Percentiles rank a stretch among this genome's conserved stretches.
phyloP scores from a whole-genome alignment of 441 rosid genomes.

The Erysimum cheiri region DNA sequence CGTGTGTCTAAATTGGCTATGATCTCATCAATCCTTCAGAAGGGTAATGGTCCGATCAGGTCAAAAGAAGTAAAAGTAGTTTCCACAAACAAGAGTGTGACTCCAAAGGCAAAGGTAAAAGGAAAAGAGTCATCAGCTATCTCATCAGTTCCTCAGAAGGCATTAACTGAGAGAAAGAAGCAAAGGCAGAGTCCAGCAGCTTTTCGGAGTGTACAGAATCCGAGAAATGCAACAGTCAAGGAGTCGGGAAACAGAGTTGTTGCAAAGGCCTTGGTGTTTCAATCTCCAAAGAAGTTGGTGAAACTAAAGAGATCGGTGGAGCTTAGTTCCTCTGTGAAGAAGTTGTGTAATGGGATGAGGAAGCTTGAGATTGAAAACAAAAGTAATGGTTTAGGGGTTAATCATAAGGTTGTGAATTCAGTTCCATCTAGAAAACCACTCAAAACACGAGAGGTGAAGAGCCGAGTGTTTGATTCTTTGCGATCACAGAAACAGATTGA shows the following conservation, averaged over 20 bases:
- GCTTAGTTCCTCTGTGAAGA: slow-evolving; percentile 54
- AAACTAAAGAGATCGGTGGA: slow-evolving; percentile 64
- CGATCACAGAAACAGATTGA: slow-evolving; percentile 46
- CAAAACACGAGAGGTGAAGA: slow-evolving; percentile 77
- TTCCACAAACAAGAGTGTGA: slow-evolving; percentile 43
- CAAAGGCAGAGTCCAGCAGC: slow-evolving; percentile 54
- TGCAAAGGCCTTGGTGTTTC: slow-evolving; percentile 78
- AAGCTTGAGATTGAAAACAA: slow-evolving; percentile 64
- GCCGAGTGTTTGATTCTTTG: slow-evolving; percentile 82
- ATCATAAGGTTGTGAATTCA: slow-evolving; percentile 40
- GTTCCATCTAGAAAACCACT: slow-evolving; percentile 53
- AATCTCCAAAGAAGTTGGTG: slow-evolving; percentile 71
- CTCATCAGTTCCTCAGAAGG: slow-evolving; percentile 50
- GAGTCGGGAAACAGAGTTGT: slow-evolving; percentile 51
- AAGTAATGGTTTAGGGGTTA: slow-evolving; percentile 44
- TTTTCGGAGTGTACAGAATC: slow-evolving; percentile 73
- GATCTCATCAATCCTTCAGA: slow-evolving; percentile 75
- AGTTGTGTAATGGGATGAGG: slow-evolving; percentile 62
- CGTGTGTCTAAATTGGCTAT: slow-evolving; percentile 70
- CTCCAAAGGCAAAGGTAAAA: slow-evolving; percentile 53
- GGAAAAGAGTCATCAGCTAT: too few relatives aligned
- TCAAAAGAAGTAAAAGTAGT: slow-evolving; percentile 49
- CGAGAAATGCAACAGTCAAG: slow-evolving; percentile 45
- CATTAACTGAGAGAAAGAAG: slow-evolving; percentile 60
- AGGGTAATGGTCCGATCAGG: slow-evolving; percentile 43